Evolutionary conservation across 352 stramenopile species (phyloP), one percentile per base, ranked within the genome.

Genomic region (Globisporangium rhizosaccharum): DNA sequence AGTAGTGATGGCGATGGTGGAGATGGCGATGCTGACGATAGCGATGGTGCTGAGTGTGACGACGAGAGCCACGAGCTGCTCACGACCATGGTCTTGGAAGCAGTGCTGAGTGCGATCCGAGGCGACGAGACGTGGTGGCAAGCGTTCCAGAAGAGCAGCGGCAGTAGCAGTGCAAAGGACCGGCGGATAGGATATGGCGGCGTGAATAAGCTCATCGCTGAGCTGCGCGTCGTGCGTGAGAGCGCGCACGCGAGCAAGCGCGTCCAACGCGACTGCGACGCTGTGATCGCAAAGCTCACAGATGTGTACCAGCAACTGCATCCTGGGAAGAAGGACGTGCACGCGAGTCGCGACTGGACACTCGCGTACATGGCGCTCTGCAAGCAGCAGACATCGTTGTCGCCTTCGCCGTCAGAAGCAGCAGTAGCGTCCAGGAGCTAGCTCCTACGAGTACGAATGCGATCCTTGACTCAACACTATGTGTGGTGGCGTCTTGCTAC

Each of bases 91-190:
- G 66, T 88, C 28, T 45, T 88, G 2, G 62, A 79, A 50, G 62
- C 71, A 18, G 62, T 90, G 62, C 59, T 92, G 23, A 51, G 59
- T 28, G 75, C 84, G 49, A 88, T 92, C 64, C 57, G 76, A 42
- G 61, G 75, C 23, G 76, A 92, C 57, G 78, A 81, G 23, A 30
- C 51, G 9, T 90, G 80, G 80, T 90, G 80, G 78, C 72, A 87
- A 44, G 61, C 67, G 7, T 66, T 87, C 41, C 54, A 57, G 51
- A 66, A 72, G 65, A 49, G 57, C 44, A 57, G 49, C 25, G 9
- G 33, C 33, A 39, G 33, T 11, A 39, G 33, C 33, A 39, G 33
- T 39, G 33, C 33, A 11, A 68, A 68, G 26, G 58, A 71, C 30
- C 69, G 62, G 33, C 45, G 64, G 46, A 86, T 90, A 51, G 82